A percentile compares a stretch with the other conserved stretches of the same genome.
Evolutionary conservation across 2,329 filamentous ascomycete species (phyloP).

Genomic region (Xylaria digitata): DNA sequence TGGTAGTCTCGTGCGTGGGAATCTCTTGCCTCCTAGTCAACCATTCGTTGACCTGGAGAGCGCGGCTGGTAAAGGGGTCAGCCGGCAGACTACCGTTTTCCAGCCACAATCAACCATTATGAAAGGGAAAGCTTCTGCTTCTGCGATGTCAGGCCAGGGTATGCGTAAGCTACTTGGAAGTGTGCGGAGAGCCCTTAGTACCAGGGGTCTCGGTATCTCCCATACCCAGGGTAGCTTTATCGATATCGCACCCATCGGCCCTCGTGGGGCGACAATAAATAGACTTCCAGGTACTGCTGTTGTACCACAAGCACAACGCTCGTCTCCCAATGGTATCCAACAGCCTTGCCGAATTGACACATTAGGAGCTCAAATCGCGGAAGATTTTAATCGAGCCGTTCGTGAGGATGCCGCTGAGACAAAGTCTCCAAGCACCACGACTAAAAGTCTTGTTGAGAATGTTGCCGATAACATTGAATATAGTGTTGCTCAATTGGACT

Average conservation of each 20-base stretch:
- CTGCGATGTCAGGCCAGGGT: constrained; percentile 75
- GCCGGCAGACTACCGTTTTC: constrained; percentile 66
- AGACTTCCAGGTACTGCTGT: constrained; percentile 69
- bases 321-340: constrained; percentile 57
- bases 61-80: constrained; percentile 60
- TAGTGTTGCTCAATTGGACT: constrained; percentile 59
- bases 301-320: constrained; percentile 64
- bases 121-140: constrained; percentile 60
- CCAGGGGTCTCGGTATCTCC: constrained; percentile 58
- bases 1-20: constrained; percentile 88
- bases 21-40: constrained; percentile 83
- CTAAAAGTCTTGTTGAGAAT: constrained; percentile 48
- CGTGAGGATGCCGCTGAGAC: constrained; percentile 68
- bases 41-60: constrained; percentile 78
- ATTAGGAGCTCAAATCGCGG: constrained; percentile 80
- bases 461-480: constrained; percentile 54
- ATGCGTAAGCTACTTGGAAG: constrained; percentile 89
- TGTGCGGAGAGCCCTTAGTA: constrained; percentile 84
- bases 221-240: constrained; percentile 61
- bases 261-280: constrained; percentile 66
- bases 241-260: constrained; percentile 62
- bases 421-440: constrained; percentile 42
- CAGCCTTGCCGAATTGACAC: constrained; percentile 79
- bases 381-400: constrained; percentile 82
- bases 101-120: constrained; percentile 53